Conservation (phyloP, 208 protist species). For the Trypanosoma lewisi region DNA sequence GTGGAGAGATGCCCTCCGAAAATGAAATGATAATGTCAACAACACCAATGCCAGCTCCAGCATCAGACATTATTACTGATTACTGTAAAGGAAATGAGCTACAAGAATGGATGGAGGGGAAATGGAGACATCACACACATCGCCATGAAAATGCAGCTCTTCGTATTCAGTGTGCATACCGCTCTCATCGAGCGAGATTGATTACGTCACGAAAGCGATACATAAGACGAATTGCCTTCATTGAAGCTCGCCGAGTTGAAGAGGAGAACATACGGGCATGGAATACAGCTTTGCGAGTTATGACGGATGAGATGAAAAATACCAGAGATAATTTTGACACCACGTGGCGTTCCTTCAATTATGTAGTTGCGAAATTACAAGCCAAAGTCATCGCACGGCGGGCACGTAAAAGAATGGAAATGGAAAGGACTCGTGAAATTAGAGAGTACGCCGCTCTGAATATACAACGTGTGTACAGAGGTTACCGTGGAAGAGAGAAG, state of each 20-base stretch:
- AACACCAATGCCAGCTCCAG: background rate
- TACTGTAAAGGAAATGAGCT: slow-evolving; percentile 39
- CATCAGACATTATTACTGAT: slow-evolving; percentile 36
- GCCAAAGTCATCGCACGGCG: slow-evolving; percentile 53
- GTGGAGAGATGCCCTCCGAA: slow-evolving; percentile 1
- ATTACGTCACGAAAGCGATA: slow-evolving; percentile 37
- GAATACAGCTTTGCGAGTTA: slow-evolving; percentile 40
- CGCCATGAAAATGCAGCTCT: slow-evolving; percentile 83
- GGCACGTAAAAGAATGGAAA: slow-evolving; percentile 33
- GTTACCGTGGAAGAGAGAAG: slow-evolving; percentile 27
- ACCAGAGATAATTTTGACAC: slow-evolving; percentile 8
- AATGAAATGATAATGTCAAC: background rate
- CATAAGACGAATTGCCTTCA: slow-evolving; percentile 36
- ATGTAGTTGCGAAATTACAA: slow-evolving; percentile 54
- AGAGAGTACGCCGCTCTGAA: slow-evolving; percentile 31
- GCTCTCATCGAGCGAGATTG: slow-evolving; percentile 46
- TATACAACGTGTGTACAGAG: slow-evolving; percentile 39
- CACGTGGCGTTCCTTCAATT: slow-evolving; percentile 34
- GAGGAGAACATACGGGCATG: slow-evolving; percentile 38
- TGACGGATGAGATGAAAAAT: slow-evolving; percentile 5
- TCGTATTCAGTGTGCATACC: slow-evolving; percentile 75
- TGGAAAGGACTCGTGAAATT: slow-evolving; percentile 16
- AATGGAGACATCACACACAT: slow-evolving; percentile 71
- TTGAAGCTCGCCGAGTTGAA: slow-evolving; percentile 43
- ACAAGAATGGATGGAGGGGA: slow-evolving; percentile 61